These are phyloP conservation scores for Suillus subalutaceus DNA, from an alignment of 768 basidiomycete genomes.

Conservation along the genomic window DNA sequence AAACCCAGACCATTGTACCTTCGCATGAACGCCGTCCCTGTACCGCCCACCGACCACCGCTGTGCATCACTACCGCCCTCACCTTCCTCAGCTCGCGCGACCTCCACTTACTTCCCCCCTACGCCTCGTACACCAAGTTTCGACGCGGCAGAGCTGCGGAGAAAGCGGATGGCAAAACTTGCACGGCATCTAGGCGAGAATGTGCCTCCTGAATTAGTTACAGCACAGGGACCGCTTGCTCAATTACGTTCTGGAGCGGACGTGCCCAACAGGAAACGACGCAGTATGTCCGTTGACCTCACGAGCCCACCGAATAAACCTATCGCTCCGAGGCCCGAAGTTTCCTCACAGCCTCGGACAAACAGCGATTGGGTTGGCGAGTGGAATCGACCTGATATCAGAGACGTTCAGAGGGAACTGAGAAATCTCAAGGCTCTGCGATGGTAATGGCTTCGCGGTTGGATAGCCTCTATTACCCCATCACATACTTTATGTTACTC, in stretches of 20 bases:
- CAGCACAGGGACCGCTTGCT: constrained; percentile 20
- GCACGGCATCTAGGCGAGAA: constrained; percentile 60
- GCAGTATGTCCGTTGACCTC: constrained; percentile 21
- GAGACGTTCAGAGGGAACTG: constrained; percentile 42
- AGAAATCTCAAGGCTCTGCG: constrained; percentile 25
- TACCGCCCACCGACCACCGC: constrained; percentile 17
- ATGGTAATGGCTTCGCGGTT: background rate
- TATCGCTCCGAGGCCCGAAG: background rate
- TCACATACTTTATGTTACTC: background rate
- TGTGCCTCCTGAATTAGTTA: constrained; percentile 58
- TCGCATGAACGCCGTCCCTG: constrained; percentile 22
- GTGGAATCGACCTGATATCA: constrained; percentile 43
- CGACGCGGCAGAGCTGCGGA: constrained; percentile 37
- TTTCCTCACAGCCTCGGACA: background rate
- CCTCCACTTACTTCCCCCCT: constrained; percentile 14
- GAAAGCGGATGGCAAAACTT: constrained; percentile 61
- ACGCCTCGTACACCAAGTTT: constrained; percentile 25
- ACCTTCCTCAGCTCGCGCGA: constrained; percentile 13
- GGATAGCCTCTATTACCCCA: background rate
- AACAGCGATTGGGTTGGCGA: constrained; percentile 39
- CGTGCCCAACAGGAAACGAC: constrained; percentile 9
- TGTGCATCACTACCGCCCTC: constrained; percentile 16
- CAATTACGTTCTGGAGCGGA: constrained; percentile 6
- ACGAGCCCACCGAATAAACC: background rate
- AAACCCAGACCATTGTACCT: constrained; percentile 27